These are phyloP conservation scores for Aurifilum marmelostoma DNA, from an alignment of 2,329 filamentous ascomycete genomes.

Conservation along the genomic window DNA sequence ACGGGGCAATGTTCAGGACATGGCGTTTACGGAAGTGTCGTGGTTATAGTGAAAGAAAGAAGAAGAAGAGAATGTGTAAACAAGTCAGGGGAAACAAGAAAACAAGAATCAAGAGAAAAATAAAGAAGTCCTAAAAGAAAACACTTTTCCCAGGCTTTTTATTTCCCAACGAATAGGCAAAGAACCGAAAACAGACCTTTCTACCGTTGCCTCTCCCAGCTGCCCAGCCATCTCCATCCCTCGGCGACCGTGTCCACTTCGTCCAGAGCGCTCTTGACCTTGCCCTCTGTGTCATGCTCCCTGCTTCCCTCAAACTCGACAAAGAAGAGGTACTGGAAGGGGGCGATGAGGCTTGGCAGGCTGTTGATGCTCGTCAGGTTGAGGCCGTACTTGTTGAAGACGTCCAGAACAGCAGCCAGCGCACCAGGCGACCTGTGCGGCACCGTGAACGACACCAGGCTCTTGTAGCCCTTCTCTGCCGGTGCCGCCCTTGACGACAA, in stretches of 20 bases:
- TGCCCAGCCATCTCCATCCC: conserved; percentile 70
- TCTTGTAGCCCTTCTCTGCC: conserved; percentile 57
- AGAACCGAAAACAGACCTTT: too few species aligned
- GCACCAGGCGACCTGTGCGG: conserved; percentile 79
- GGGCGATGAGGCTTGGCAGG: conserved; percentile 71
- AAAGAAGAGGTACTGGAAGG: conserved; percentile 95
- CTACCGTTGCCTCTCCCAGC: conserved; percentile 56
- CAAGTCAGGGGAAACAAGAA: background rate
- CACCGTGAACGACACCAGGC: conserved; percentile 81
- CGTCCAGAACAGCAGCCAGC: conserved; percentile 76
- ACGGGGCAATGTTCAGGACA: background rate
- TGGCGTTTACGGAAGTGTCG: background rate
- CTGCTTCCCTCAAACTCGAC: conserved; percentile 79
- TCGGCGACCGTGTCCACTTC: conserved; percentile 62
- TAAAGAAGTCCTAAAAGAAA: background rate
- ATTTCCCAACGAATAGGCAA: background rate
- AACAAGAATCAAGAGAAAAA: too few species aligned
- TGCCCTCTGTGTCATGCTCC: conserved; percentile 54
- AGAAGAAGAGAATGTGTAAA: background rate
- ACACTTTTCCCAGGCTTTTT: background rate
- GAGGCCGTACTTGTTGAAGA: conserved; percentile 72
- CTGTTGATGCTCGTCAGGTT: conserved; percentile 93
- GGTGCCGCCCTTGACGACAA: too few species aligned
- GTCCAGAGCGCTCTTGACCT: conserved; percentile 63
- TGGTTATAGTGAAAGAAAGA: conserved; percentile 9